phyloP scores from a whole-genome alignment of 1,284 basidiomycete species.

The Meira nashicola region DNA sequence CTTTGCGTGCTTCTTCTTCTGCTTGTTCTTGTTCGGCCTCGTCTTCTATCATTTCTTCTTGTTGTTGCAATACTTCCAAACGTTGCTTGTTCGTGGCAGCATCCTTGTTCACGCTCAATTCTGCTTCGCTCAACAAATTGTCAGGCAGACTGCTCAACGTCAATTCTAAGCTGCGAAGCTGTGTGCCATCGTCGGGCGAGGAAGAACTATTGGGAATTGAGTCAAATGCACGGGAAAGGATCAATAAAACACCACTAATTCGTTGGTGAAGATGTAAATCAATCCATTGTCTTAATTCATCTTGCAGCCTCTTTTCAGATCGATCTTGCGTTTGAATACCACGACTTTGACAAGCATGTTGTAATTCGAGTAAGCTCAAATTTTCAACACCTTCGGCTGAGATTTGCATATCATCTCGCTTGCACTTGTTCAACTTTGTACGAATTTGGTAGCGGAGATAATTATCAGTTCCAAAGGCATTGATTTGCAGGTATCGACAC shows the following conservation, averaged over 20 bases:
- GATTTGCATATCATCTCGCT: conserved; percentile 86
- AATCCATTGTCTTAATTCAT: conserved; percentile 91
- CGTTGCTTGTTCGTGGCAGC: conserved; percentile 95
- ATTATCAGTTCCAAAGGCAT: conserved; percentile 98
- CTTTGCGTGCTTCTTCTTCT: conserved; percentile 82
- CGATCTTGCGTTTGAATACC: conserved; percentile 84
- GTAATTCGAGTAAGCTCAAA: conserved; percentile 82
- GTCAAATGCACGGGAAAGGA: conserved; percentile 88
- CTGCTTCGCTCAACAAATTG: conserved; percentile 91
- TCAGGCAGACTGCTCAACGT: conserved; percentile 91
- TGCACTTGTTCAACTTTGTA: conserved; percentile 73
- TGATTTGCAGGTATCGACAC: conserved; percentile 87
- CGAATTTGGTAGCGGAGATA: conserved; percentile 92
- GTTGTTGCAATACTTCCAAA: conserved; percentile 92
- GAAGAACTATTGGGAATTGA: conserved; percentile 57
- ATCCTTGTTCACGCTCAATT: conserved; percentile 88
- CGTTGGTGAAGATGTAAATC: conserved; percentile 76
- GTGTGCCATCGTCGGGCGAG: conserved; percentile 24
- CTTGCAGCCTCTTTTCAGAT: conserved; percentile 61
- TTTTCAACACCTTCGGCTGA: conserved; percentile 81
- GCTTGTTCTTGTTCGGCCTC: conserved; percentile 94
- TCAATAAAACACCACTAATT: conserved; percentile 86
- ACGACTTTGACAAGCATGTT: conserved; percentile 84
- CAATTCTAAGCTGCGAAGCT: conserved; percentile 73
- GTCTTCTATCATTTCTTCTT: conserved; percentile 98